Conservation (phyloP, 2,329 filamentous ascomycete species). For the Cercospora sp. region DNA sequence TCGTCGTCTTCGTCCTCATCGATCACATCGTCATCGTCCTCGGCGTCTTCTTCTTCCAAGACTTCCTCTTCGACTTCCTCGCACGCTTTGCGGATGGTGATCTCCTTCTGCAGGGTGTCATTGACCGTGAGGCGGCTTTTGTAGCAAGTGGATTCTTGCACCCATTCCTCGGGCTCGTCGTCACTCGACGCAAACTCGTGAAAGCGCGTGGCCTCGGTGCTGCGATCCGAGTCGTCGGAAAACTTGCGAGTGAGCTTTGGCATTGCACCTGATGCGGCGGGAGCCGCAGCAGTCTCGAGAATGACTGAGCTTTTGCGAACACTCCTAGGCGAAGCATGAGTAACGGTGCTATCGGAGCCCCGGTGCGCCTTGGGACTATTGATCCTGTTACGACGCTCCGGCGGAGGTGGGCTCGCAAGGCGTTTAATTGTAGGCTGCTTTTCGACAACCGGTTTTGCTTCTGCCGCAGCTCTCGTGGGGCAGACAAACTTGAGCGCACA, state of each 20-base stretch:
- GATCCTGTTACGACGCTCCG: constrained; percentile 23
- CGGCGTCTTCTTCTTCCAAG: constrained; percentile 61
- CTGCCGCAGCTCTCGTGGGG: constrained; percentile 52
- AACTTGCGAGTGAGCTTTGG: constrained; percentile 35
- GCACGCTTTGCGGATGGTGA: constrained; percentile 78
- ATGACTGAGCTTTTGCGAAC: constrained; percentile 42
- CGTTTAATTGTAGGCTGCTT: constrained; percentile 37
- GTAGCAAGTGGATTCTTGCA: constrained; percentile 66
- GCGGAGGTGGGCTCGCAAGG: constrained; percentile 46
- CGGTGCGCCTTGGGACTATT: constrained; percentile 41
- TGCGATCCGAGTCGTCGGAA: constrained; percentile 38
- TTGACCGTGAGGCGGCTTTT: constrained; percentile 77
- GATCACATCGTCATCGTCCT: constrained; percentile 44
- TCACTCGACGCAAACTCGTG: constrained; percentile 89
- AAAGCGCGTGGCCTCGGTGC: constrained; percentile 64
- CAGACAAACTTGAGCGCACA: constrained; percentile 75
- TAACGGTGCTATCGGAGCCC: constrained; percentile 53
- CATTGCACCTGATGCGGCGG: constrained; percentile 30
- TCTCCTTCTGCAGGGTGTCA: constrained; percentile 88
- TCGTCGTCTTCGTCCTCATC: constrained; percentile 52
- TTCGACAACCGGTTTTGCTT: constrained; percentile 34
- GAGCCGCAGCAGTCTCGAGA: constrained; percentile 17
- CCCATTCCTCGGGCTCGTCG: constrained; percentile 87
- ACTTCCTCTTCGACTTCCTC: constrained; percentile 92
- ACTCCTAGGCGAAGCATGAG: constrained; percentile 49